Conservation (phyloP, 495 filamentous ascomycete genomes). For the Pyrenula massariospora region DNA sequence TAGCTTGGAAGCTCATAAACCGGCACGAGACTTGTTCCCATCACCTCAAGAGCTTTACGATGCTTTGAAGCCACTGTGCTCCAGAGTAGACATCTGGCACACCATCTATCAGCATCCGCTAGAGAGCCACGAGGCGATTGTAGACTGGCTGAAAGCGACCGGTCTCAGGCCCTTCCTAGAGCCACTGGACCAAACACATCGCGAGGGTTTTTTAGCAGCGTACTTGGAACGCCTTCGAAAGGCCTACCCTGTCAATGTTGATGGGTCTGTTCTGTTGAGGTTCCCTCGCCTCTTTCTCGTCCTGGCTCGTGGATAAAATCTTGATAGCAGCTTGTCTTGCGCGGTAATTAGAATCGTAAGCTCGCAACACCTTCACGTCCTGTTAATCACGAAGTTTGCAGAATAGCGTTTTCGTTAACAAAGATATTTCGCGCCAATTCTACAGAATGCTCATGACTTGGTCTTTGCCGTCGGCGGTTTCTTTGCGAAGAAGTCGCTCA, state of each 20-base stretch:
- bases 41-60: slow-evolving; percentile 31
- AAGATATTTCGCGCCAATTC: no score
- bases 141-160: slow-evolving; percentile 46
- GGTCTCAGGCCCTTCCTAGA: slow-evolving; percentile 40
- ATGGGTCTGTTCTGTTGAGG: slow-evolving; percentile 33
- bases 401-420: no score
- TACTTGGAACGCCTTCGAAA: slow-evolving; percentile 25
- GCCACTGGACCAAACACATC: slow-evolving; percentile 20
- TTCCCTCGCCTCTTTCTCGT: slow-evolving; percentile 39
- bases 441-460: no score
- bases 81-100: slow-evolving; percentile 33
- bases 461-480: slow-evolving; percentile 12
- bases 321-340: no score
- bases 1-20: slow-evolving; percentile 11
- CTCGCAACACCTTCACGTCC: no score
- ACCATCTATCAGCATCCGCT: slow-evolving; percentile 40
- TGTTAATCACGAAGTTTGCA: no score
- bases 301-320: slow-evolving; percentile 14
- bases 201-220: slow-evolving; percentile 22
- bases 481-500: slow-evolving; percentile 89
- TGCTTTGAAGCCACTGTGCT: slow-evolving; percentile 26
- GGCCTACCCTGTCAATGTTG: slow-evolving; percentile 22
- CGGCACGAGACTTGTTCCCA: slow-evolving; percentile 36
- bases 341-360: no score
- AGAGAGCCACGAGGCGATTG: slow-evolving; percentile 28